Evolutionary conservation across 495 filamentous ascomycete genomes (phyloP).

Genomic region (Hypoxylon subgilvum): DNA sequence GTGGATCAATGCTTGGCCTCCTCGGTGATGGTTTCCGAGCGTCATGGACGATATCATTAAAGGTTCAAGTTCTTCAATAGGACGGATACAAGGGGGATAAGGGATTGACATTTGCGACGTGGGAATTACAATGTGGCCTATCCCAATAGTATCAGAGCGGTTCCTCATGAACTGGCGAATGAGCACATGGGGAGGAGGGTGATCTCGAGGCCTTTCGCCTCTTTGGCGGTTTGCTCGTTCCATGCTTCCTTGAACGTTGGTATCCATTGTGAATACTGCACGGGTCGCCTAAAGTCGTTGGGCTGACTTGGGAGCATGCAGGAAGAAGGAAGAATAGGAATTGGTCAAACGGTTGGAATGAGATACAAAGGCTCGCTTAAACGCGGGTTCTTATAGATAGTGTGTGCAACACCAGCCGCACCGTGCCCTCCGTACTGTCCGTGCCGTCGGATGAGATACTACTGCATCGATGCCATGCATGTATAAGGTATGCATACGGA

Average conservation of each 20-base stretch:
- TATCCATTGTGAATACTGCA: too few relatives aligned
- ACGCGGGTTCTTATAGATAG: too few relatives aligned
- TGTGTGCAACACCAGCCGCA: too few relatives aligned
- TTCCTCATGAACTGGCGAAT: conserved; percentile 4
- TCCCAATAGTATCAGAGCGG: neutral
- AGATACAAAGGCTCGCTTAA: too few relatives aligned
- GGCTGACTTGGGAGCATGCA: too few relatives aligned
- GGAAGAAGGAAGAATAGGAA: too few relatives aligned
- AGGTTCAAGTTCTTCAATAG: conserved; percentile 18
- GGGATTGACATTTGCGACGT: conserved; percentile 6
- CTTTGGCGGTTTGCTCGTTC: conserved; percentile 12
- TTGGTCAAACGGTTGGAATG: too few relatives aligned
- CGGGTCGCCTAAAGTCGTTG: too few relatives aligned
- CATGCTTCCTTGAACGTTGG: conserved; percentile 2
- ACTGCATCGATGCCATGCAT: too few relatives aligned
- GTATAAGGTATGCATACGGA: too few relatives aligned
- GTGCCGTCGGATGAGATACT: too few relatives aligned
- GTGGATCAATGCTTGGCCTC: conserved; percentile 47
- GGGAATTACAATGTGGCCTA: neutral
- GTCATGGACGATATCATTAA: conserved; percentile 39
- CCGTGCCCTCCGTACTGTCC: too few relatives aligned
- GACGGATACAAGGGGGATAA: conserved; percentile 22
- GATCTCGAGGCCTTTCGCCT: conserved; percentile 26
- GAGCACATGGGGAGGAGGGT: conserved; percentile 2
- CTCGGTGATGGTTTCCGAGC: conserved; percentile 58